Conservation (phyloP, 129 eudicot genomes). For the Saposhnikovia divaricata region DNA sequence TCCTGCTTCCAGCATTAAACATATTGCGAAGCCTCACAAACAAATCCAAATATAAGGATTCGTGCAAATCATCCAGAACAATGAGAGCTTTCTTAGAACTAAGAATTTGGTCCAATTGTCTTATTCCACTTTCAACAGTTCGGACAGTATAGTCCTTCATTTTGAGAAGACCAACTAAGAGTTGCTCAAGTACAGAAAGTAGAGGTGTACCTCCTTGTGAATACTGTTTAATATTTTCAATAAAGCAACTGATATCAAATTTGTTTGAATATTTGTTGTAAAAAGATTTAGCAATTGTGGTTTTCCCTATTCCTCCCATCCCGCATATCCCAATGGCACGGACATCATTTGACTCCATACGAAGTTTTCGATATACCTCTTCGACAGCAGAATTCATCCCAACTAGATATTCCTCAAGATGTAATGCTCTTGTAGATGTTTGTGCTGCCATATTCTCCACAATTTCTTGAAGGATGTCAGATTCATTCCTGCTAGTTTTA, state of each 20-base stretch:
- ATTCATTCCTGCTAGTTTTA: neutral
- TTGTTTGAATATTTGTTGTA: neutral
- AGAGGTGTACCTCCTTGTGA: neutral
- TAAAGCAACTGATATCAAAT: constrained; percentile 3
- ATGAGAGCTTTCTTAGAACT: no score
- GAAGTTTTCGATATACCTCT: neutral
- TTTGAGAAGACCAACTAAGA: neutral
- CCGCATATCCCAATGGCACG: constrained; percentile 14
- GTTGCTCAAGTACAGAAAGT: neutral
- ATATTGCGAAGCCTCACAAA: no score
- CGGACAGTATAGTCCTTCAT: no score
- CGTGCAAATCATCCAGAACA: no score
- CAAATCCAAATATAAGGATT: no score
- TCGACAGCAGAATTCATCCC: neutral
- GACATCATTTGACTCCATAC: neutral
- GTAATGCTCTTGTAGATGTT: no score
- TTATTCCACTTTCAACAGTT: no score
- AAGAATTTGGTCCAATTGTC: no score
- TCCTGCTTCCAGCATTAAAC: no score
- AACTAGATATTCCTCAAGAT: no score
- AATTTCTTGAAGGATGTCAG: neutral
- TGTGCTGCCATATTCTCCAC: no score
- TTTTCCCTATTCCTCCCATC: constrained; percentile 32
- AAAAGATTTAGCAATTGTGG: constrained; percentile 5
- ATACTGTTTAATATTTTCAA: neutral